These are phyloP conservation scores for Microcyclospora pomicola DNA, from an alignment of 2,329 filamentous ascomycete species.

Conservation along the genomic window DNA sequence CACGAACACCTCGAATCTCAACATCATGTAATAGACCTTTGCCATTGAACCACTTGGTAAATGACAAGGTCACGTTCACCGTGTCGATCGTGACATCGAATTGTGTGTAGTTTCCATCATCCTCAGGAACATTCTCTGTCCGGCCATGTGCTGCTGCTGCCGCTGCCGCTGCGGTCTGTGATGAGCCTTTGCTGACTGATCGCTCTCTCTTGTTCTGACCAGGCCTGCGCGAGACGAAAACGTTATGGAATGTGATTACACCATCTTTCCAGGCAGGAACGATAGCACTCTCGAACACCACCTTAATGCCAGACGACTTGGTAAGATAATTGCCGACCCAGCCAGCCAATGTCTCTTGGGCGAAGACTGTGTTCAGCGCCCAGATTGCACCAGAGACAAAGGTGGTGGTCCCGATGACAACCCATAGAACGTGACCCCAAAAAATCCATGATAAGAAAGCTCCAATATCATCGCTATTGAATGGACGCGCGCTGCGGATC, in stretches of 20 bases:
- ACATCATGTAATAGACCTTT: conserved; percentile 85
- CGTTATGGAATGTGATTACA: conserved; percentile 91
- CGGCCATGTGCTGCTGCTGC: conserved; percentile 52
- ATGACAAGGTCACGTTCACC: conserved; percentile 91
- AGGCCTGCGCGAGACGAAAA: conserved; percentile 84
- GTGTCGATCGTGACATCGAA: conserved; percentile 92
- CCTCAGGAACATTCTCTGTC: conserved; percentile 46
- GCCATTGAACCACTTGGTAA: conserved; percentile 98
- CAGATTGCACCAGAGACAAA: conserved; percentile 89
- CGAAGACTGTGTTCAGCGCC: conserved; percentile 88
- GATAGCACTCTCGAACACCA: conserved; percentile 95
- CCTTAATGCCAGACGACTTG: conserved; percentile 78
- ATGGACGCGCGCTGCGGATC: conserved; percentile 82
- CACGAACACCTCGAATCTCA: conserved; percentile 83
- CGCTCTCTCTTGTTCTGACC: conserved; percentile 50
- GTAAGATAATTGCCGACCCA: conserved; percentile 95
- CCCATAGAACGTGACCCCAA: conserved; percentile 84
- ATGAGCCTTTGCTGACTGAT: conserved; percentile 77
- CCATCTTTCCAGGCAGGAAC: conserved; percentile 92
- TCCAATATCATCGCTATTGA: conserved; percentile 92
- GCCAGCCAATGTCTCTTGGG: conserved; percentile 85
- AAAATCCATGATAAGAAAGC: conserved; percentile 93
- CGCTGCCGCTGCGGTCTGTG: conserved; percentile 67
- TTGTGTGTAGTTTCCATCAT: conserved; percentile 95
- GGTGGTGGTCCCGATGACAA: conserved; percentile 91